Evolutionary conservation across 345 rosid species (phyloP), one percentile per base, ranked within the genome.

Genomic region (Euphorbia tirucalli): DNA sequence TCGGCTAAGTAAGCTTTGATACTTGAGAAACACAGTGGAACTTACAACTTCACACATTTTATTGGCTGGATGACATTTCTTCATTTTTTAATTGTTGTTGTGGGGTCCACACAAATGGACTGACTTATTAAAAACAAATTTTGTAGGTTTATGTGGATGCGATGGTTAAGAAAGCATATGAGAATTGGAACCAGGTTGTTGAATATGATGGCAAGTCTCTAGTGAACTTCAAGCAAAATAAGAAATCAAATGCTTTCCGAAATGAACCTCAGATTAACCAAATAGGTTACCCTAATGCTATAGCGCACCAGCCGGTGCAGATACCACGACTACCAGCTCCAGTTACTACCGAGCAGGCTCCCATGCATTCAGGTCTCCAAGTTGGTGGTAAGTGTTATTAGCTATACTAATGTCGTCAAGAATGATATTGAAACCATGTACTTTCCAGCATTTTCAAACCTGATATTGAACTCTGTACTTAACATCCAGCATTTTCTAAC

Each of bases 151-250:
- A 81, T 82, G 96, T 94, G 43, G 98, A 94, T 79, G 66, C 90
- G 8, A 71, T 87, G 80, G 87, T 94, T 83, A 94, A 92, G 87
- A 92, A 92, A 79, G 98, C 98, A 46, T 94, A 94, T 86, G 98
- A 92, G 1, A 89, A 92, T 70, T 94, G 98, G 98, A 79, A 71
- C 79, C 83, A 81, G 73, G 98, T 90, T 50, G 71, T 92, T 56
- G 97, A 94, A 72, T 92, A 92, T 81, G 97, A 90, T 81, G 97
- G 96, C 74, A 89, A 94, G 78, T 90, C 97, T 50, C 80, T 92
- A 39, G 10, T 92, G 74, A 85, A 76, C 80, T 74, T 83, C 74
- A 89, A 92, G 85, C 89, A 94, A 82, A 81, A 79, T 66, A 85
- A 85, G 80, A 85, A 82, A 78, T 77, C 71, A 22, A 85, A 66